Evolutionary conservation across 257 asterid genomes (phyloP).

Genomic region (Solanum habrochaites): DNA sequence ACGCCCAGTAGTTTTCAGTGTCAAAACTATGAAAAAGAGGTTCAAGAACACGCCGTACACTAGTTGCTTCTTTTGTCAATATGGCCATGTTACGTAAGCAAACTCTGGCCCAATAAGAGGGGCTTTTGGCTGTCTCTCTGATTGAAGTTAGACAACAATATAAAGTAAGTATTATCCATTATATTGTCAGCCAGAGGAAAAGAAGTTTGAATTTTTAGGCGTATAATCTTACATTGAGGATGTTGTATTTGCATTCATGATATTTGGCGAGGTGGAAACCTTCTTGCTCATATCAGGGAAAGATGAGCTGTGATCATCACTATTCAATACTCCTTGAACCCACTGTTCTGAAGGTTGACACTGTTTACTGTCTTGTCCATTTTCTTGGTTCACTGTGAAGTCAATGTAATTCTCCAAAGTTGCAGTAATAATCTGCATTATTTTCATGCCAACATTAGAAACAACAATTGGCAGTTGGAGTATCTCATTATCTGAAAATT

Average conservation of each 20-base stretch:
- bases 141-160: neutral
- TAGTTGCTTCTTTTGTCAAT: conserved; percentile 40
- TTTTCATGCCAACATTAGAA: neutral
- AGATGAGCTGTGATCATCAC: conserved; percentile 18
- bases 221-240: conserved; percentile 19
- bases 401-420: conserved; percentile 39
- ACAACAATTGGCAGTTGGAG: neutral
- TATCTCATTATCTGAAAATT: neutral
- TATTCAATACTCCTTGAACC: conserved; percentile 20
- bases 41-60: conserved; percentile 39
- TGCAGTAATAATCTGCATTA: conserved; percentile 28
- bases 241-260: conserved; percentile 2
- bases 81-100: conserved; percentile 31
- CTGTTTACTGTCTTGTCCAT: neutral
- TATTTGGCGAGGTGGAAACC: conserved; percentile 13
- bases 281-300: conserved; percentile 23
- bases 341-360: conserved; percentile 5
- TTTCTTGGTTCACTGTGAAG: conserved; percentile 8
- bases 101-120: conserved; percentile 35
- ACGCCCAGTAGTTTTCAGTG: conserved; percentile 34
- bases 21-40: conserved; percentile 37
- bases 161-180: neutral
- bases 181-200: neutral
- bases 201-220: neutral
- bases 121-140: conserved; percentile 32